phyloP scores from a whole-genome alignment of 2,329 filamentous ascomycete genomes.

The Alternaria postmessia region DNA sequence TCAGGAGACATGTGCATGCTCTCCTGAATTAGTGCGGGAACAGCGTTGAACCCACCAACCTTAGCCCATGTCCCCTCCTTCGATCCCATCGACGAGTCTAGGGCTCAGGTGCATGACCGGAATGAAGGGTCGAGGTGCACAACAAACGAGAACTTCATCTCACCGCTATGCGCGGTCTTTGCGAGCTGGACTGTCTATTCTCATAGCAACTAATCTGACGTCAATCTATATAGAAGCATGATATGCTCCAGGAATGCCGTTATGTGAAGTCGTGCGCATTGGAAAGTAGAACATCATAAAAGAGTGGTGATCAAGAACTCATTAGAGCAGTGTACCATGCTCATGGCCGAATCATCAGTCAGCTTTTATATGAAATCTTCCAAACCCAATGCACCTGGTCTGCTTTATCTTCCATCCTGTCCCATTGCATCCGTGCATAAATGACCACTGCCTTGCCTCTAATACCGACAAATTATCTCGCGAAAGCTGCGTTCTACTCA shows the following conservation, averaged over 20 bases:
- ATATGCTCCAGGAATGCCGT: not conserved
- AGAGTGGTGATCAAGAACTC: not conserved
- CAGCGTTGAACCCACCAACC: not conserved
- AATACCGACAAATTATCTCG: no score
- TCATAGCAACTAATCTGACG: not conserved
- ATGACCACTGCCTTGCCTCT: not conserved
- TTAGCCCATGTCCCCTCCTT: not conserved
- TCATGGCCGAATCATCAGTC: not conserved
- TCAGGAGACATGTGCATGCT: not conserved
- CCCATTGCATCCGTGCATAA: not conserved
- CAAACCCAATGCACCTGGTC: not conserved
- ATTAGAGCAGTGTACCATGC: not conserved
- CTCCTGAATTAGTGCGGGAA: not conserved
- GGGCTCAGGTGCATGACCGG: not conserved
- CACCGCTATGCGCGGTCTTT: not conserved
- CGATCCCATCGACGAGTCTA: not conserved
- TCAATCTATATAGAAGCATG: not conserved
- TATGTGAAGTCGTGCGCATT: not conserved
- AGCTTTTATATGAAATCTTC: not conserved
- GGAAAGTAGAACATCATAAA: not conserved
- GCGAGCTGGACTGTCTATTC: not conserved
- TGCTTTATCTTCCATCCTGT: not conserved
- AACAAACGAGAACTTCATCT: not conserved
- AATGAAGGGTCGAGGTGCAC: not conserved
- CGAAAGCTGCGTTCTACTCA: not conserved